These are phyloP conservation scores for Cadophora sp. DNA, from an alignment of 2,329 filamentous ascomycete species.

Conservation along the genomic window DNA sequence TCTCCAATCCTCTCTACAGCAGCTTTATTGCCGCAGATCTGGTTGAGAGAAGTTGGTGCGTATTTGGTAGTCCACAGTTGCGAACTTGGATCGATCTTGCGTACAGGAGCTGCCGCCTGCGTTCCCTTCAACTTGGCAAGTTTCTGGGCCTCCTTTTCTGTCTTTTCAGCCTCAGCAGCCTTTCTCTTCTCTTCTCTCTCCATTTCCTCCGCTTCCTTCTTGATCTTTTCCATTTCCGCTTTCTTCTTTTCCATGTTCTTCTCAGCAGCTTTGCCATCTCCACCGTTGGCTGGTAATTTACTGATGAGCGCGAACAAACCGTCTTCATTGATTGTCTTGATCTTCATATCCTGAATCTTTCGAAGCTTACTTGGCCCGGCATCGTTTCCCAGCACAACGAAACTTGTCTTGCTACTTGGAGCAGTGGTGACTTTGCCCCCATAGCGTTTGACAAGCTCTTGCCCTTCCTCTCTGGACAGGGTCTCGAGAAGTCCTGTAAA, in stretches of 20 bases:
- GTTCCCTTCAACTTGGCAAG: slow-evolving; percentile 43
- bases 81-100: slow-evolving; percentile 55
- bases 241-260: slow-evolving; percentile 85
- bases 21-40: slow-evolving; percentile 94
- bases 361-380: slow-evolving; percentile 92
- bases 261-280: slow-evolving; percentile 85
- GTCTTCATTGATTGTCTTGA: slow-evolving; percentile 94
- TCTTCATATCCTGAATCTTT: slow-evolving; percentile 78
- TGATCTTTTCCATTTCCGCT: slow-evolving; percentile 83
- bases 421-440: slow-evolving; percentile 87
- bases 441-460: slow-evolving; percentile 87
- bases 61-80: slow-evolving; percentile 96
- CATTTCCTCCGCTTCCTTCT: slow-evolving; percentile 82
- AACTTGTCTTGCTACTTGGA: slow-evolving; percentile 93
- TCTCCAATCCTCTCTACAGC: slow-evolving; percentile 87
- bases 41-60: slow-evolving; percentile 80
- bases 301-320: slow-evolving; percentile 88
- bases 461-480: slow-evolving; percentile 83
- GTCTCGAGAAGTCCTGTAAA: slow-evolving; percentile 89
- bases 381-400: slow-evolving; percentile 88
- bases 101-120: slow-evolving; percentile 49
- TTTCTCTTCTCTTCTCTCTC: slow-evolving; percentile 77
- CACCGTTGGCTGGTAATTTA: slow-evolving; percentile 82
- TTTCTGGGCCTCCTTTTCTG: slow-evolving; percentile 47
- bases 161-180: slow-evolving; percentile 59